Percentiles rank a stretch among this genome's conserved stretches.
Conservation (phyloP, 2,329 filamentous ascomycete species). For the Zopfia rhizophila region DNA sequence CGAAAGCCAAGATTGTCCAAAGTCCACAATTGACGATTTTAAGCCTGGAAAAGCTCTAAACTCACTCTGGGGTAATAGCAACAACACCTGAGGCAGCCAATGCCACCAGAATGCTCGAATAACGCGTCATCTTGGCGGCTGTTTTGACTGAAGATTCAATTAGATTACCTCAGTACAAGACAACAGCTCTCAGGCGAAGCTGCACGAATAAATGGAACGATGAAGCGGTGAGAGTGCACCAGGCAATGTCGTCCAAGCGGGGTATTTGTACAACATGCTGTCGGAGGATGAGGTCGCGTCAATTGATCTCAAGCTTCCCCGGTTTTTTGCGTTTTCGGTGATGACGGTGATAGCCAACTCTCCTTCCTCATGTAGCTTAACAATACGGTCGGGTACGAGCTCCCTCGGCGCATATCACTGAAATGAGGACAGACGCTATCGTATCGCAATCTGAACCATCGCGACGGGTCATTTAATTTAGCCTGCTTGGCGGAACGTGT, state of each 20-base stretch:
- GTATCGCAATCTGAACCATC: conserved; percentile 6
- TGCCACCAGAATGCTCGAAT: conserved; percentile 42
- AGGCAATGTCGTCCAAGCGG: conserved; percentile 3
- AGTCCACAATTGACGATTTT: conserved; percentile 7
- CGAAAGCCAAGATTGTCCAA: no score
- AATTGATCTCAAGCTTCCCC: no score
- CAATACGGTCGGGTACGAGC: conserved; percentile 1
- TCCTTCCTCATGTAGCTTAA: conserved; percentile 10
- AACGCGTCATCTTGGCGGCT: conserved; percentile 46
- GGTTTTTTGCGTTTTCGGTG: no score
- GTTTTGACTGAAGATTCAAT: conserved; percentile 17
- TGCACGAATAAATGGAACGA: not conserved
- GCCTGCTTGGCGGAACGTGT: conserved; percentile 13
- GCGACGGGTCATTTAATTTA: conserved; percentile 14
- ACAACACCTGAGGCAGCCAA: conserved; percentile 45
- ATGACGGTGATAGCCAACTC: conserved; percentile 6
- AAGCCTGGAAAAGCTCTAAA: not conserved
- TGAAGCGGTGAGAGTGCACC: not conserved
- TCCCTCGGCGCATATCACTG: conserved; percentile 2
- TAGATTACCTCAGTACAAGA: not conserved
- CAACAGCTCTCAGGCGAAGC: not conserved
- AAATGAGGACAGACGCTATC: conserved; percentile 5
- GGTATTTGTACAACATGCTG: conserved; percentile 12
- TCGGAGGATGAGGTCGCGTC: conserved; percentile 3
- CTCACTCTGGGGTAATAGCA: conserved; percentile 50